Base-by-base conservation (phyloP, 1,284 basidiomycete genomes). In the Sporisorium reilianum region DNA sequence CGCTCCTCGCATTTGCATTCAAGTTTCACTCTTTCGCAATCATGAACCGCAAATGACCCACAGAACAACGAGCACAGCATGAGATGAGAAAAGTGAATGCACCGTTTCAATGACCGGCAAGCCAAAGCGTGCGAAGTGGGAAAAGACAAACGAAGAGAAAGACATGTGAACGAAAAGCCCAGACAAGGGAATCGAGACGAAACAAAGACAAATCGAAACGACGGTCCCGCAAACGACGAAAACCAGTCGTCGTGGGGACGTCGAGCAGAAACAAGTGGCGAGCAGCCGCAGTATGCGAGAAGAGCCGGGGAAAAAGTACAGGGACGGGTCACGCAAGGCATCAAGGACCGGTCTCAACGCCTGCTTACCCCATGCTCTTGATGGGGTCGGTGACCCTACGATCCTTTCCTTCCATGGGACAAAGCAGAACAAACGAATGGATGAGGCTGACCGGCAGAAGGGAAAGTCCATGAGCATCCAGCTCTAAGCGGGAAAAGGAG, bases 231-330 rank as follows among this genome's bases (percentile, higher is more conserved):
- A 53, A 60, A 55, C 61, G 57, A 69, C 66, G 34, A 53, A 51
- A 55, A 38, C 66, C 66, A 55, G 66, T 57, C 52, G 57, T 64
- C 60, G 61, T 64, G 66, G 53, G 61, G 57, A 69, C 66, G 42
- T 69, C 50, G 44, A 52, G 38, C 40, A 44, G 25, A 57, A 46
- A 32, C 38, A 50, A 58, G 30, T 30, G 41, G 36, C 36, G 23
- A 40, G 20, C 34, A 42, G 40, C 25, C 52, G n/a, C 52, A 20
- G 38, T 26, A 32, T 23, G 26, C 16, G 22, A 42, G 44, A 49
- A 34, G 54, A 52, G 55, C 20, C n/a, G 10, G 11, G 40, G n/a
- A 38, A 40, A 54, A 42, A 49, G 25, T 49, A 51, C 38, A 49
- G 36, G 49, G 23, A 49, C 22, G 34, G 30, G 14, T 40, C 36